phyloP scores from a whole-genome alignment of 805 yeast species.

The Metschnikowia arizonensis region DNA sequence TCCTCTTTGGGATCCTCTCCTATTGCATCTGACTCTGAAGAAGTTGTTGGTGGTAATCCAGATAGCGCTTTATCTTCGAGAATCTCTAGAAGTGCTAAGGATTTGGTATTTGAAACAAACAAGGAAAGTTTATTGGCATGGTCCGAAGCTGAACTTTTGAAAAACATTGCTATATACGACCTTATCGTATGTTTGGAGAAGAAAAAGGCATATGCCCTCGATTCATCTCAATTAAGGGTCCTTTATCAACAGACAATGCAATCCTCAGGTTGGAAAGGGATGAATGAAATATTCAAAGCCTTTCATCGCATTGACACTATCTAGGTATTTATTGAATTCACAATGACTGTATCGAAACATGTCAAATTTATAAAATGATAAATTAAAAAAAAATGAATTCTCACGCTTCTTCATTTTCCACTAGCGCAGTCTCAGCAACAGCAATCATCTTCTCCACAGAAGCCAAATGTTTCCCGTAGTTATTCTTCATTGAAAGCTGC shows the following conservation, averaged over 20 bases:
- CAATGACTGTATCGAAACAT: too few species aligned
- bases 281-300: constrained; percentile 3
- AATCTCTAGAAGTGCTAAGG: constrained; percentile 2
- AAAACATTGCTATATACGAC: constrained; percentile 12
- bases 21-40: constrained; percentile 13
- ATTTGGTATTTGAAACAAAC: constrained; percentile 1
- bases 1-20: constrained; percentile 11
- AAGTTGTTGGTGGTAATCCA: constrained; percentile 2
- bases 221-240: constrained; percentile 9
- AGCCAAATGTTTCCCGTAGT: constrained; percentile 78
- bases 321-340: neutral
- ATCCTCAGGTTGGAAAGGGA: constrained; percentile 6
- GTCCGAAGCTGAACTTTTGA: constrained; percentile 16
- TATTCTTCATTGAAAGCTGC: constrained; percentile 57
- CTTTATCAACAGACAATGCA: constrained; percentile 9
- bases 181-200: constrained; percentile 9
- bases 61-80: constrained; percentile 6
- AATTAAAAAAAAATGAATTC: neutral
- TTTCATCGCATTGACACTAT: constrained; percentile 6
- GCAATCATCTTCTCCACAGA: constrained; percentile 71
- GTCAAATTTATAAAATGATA: neutral
- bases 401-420: constrained; percentile 30
- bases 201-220: constrained; percentile 7
- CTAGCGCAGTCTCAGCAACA: constrained; percentile 48
- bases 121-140: constrained; percentile 9